Conservation (phyloP, 345 rosid genomes). For the Cardiospermum halicacabum region DNA sequence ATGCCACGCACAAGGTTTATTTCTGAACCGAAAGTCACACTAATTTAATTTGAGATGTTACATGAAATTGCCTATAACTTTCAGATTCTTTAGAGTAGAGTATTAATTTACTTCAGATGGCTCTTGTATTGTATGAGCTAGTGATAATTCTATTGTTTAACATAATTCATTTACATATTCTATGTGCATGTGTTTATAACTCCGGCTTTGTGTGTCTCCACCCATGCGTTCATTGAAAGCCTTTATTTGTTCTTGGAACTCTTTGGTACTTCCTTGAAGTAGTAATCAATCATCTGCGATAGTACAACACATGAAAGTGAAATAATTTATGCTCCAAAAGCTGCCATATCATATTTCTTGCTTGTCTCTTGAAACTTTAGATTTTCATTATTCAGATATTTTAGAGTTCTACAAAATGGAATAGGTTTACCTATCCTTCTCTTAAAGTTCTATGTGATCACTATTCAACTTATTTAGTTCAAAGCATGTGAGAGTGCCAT, state of each 20-base stretch:
- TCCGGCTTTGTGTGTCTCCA: neutral
- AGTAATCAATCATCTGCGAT: neutral
- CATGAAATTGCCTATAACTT: neutral
- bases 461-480: neutral
- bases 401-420: neutral
- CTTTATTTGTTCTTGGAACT: neutral
- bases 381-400: neutral
- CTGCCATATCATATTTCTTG: neutral
- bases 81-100: neutral
- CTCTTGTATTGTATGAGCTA: neutral
- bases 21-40: constrained; percentile 10
- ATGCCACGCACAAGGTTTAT: constrained; percentile 24
- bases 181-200: neutral
- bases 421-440: neutral
- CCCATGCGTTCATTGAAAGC: neutral
- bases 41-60: neutral
- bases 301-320: neutral
- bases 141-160: neutral
- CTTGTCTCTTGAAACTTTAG: neutral
- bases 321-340: neutral
- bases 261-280: neutral
- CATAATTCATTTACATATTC: neutral
- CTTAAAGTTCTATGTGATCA: neutral
- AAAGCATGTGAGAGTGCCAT: neutral
- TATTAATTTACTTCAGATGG: neutral